phyloP scores from a whole-genome alignment of 768 basidiomycete species.

The Pulveroboletus frians region DNA sequence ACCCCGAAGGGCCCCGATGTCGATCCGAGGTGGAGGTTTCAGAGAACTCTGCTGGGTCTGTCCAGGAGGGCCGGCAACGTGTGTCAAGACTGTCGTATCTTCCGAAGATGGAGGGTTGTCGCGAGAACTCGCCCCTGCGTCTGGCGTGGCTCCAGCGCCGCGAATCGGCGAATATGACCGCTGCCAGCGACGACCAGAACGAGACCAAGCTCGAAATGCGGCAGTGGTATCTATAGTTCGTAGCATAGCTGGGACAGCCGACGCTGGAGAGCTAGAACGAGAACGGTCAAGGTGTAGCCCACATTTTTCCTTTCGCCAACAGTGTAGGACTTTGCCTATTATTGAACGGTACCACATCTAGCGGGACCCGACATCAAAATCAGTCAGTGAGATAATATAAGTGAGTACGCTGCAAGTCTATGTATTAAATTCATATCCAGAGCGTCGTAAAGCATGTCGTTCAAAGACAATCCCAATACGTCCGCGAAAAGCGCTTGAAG shows the following conservation, averaged over 20 bases:
- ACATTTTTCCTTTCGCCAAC: no score
- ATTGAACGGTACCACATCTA: not conserved
- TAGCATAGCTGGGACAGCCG: conserved; percentile 16
- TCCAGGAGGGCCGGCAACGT: not conserved
- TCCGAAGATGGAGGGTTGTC: conserved; percentile 7
- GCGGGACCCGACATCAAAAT: not conserved
- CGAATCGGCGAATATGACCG: conserved; percentile 8
- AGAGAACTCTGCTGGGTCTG: conserved; percentile 1
- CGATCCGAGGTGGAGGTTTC: conserved; percentile 1
- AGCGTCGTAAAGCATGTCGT: conserved; percentile 7
- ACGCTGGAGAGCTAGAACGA: not conserved
- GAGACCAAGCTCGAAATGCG: conserved; percentile 10
- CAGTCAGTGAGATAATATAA: conserved; percentile 7
- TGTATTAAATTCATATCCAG: conserved; percentile 10
- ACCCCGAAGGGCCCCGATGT: conserved; percentile 34
- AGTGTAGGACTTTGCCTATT: no score
- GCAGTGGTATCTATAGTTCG: conserved; percentile 3
- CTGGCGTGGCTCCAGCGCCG: not conserved
- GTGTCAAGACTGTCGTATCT: conserved; percentile 1
- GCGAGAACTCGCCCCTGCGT: not conserved
- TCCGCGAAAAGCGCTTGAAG: not conserved
- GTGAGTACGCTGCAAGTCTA: conserved; percentile 15
- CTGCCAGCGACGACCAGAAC: conserved; percentile 5
- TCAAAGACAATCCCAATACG: not conserved
- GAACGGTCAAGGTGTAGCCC: no score